Evolutionary conservation across 139 green algal species (phyloP).

Genomic region (Prasinococcaceae sp.): DNA sequence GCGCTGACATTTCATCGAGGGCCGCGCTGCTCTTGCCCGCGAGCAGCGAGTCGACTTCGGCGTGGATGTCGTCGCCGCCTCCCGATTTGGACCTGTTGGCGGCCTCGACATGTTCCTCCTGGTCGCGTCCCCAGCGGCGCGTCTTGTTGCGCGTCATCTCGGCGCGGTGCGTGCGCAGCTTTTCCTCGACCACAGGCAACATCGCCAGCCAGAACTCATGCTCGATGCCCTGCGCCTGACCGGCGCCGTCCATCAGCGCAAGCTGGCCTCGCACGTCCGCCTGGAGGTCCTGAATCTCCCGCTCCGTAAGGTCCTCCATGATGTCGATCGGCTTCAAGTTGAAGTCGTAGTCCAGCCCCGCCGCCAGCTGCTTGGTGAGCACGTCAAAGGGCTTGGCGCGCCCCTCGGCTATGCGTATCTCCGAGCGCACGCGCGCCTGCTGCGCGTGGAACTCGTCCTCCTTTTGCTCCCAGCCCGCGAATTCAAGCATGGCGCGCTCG

Average conservation of each 20-base stretch:
- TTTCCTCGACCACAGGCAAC: too few species aligned
- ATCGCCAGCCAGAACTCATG: too few species aligned
- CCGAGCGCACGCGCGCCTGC: conserved; percentile 15
- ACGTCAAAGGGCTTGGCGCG: conserved; percentile 31
- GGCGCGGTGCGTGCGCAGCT: too few species aligned
- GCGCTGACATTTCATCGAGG: conserved; percentile 15
- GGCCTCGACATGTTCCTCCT: too few species aligned
- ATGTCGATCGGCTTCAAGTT: conserved; percentile 20
- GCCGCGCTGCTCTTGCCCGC: conserved; percentile 12
- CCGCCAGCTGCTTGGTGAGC: conserved; percentile 20
- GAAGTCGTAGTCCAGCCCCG: conserved; percentile 7
- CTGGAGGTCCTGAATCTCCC: conserved; percentile 27
- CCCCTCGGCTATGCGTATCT: conserved; percentile 26
- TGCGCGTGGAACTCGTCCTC: conserved; percentile 34
- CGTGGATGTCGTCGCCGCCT: conserved; percentile 2
- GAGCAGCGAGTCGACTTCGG: conserved; percentile 19
- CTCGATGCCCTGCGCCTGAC: conserved; percentile 5
- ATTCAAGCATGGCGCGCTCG: conserved; percentile 20
- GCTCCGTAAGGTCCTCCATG: conserved; percentile 17
- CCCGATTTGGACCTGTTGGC: too few species aligned
- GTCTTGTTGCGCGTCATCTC: too few species aligned
- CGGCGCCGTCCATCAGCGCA: conserved; percentile 21
- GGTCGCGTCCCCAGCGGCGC: too few species aligned
- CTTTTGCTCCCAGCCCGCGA: conserved; percentile 27
- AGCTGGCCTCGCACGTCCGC: conserved; percentile 20